Conservation (phyloP, 2,329 filamentous ascomycete genomes). For the Epichloe glyceriae region DNA sequence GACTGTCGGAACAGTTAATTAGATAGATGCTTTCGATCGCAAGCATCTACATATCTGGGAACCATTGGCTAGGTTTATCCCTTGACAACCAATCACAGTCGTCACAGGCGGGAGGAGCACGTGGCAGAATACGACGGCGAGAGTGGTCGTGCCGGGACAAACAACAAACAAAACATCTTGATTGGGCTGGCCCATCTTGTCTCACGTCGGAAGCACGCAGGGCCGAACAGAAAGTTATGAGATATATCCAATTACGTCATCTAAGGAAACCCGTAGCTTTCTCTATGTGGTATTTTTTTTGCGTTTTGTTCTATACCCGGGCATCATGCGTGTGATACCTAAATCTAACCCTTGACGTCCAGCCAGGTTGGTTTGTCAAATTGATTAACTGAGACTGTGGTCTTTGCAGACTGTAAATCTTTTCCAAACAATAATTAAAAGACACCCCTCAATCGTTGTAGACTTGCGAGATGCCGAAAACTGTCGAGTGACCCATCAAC, state of each 20-base stretch:
- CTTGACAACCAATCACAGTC: too few relatives aligned
- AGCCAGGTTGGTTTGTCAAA: neutral
- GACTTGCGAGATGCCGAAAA: neutral
- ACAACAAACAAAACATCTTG: too few relatives aligned
- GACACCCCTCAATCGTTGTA: neutral
- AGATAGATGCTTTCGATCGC: too few relatives aligned
- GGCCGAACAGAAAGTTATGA: neutral
- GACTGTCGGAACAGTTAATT: too few relatives aligned
- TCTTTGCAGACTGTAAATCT: conserved; percentile 2
- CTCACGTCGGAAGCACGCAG: neutral
- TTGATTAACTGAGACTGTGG: neutral
- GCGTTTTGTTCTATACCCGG: neutral
- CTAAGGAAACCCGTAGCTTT: too few relatives aligned
- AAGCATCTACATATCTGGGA: too few relatives aligned
- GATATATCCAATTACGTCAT: too few relatives aligned
- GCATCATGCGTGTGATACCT: neutral
- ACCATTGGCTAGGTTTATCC: too few relatives aligned
- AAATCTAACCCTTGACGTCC: neutral
- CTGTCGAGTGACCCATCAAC: neutral
- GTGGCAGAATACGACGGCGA: too few relatives aligned
- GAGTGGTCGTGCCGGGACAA: too few relatives aligned
- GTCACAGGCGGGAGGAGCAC: too few relatives aligned
- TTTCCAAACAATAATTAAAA: neutral
- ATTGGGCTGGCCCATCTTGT: neutral
- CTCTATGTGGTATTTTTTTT: neutral